Evolutionary conservation across 2,329 filamentous ascomycete species (phyloP).

Genomic region (Oidium heveae): DNA sequence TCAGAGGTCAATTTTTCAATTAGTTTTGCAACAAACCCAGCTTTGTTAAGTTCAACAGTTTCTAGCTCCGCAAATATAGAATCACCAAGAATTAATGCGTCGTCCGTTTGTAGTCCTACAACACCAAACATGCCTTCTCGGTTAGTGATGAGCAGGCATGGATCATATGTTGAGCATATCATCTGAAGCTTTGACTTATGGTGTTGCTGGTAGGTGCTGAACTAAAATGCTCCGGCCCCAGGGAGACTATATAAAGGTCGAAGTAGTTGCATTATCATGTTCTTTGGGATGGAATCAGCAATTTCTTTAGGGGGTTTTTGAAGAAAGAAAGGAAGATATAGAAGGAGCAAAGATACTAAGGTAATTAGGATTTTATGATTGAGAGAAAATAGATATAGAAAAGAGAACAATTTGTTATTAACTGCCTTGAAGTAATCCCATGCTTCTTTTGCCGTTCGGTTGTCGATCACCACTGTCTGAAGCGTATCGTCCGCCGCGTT

Average conservation of each 20-base stretch:
- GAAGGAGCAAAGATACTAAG: too few relatives aligned
- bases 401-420: too few relatives aligned
- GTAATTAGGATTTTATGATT: too few relatives aligned
- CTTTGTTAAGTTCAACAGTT: too few relatives aligned
- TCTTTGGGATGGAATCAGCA: not conserved
- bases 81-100: not conserved
- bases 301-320: not conserved
- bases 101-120: not conserved
- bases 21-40: too few relatives aligned
- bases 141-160: not conserved
- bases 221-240: conserved; percentile 3
- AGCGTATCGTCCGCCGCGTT: not conserved
- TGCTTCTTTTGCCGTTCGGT: not conserved
- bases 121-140: not conserved
- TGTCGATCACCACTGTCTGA: not conserved
- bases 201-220: conserved; percentile 1
- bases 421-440: not conserved
- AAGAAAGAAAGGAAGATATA: too few relatives aligned
- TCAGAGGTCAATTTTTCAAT: too few relatives aligned
- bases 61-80: too few relatives aligned
- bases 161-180: conserved; percentile 1
- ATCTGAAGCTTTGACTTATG: not conserved
- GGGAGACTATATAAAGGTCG: conserved; percentile 3
- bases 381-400: too few relatives aligned
- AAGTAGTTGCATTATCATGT: not conserved